Evolutionary conservation across 2,329 filamentous ascomycete genomes (phyloP).

Genomic region (Pseudonectria buxi): DNA sequence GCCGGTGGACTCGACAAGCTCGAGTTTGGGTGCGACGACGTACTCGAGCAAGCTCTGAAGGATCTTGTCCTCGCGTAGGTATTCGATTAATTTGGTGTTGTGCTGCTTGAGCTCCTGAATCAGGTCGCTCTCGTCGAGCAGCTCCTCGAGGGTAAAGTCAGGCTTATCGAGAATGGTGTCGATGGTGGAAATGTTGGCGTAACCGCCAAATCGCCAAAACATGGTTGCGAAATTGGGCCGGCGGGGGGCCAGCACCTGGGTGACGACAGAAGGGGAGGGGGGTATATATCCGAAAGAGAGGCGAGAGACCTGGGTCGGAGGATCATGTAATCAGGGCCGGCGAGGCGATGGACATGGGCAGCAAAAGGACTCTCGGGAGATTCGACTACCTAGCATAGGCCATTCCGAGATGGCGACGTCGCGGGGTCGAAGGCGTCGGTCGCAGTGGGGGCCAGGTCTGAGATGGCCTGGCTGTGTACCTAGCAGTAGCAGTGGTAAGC

Average conservation of each 20-base stretch:
- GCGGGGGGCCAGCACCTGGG: constrained; percentile 28
- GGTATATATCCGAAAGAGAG: background rate
- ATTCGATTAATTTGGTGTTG: constrained; percentile 96
- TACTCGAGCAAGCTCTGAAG: constrained; percentile 83
- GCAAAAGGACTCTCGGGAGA: too few species aligned
- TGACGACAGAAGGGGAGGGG: constrained; percentile 14
- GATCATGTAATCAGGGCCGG: constrained; percentile 18
- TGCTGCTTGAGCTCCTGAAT: constrained; percentile 98
- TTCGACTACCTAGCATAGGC: too few species aligned
- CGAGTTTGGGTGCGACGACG: constrained; percentile 73
- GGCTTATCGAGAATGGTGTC: constrained; percentile 96
- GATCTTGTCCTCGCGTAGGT: constrained; percentile 78
- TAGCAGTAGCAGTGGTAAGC: too few species aligned
- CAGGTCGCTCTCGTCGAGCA: constrained; percentile 91
- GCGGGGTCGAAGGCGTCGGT: too few species aligned
- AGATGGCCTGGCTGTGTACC: too few species aligned
- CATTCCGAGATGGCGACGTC: too few species aligned
- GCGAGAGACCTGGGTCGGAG: constrained; percentile 7
- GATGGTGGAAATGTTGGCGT: constrained; percentile 94
- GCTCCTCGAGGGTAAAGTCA: constrained; percentile 89
- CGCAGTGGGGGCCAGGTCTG: too few species aligned
- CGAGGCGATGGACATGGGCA: background rate
- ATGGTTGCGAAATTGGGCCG: constrained; percentile 55
- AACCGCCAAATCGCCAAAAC: constrained; percentile 99
- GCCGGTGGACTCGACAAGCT: constrained; percentile 45